Base-by-base conservation (phyloP, 129 eudicot genomes). In the carrot (Daucus carota) region DNA sequence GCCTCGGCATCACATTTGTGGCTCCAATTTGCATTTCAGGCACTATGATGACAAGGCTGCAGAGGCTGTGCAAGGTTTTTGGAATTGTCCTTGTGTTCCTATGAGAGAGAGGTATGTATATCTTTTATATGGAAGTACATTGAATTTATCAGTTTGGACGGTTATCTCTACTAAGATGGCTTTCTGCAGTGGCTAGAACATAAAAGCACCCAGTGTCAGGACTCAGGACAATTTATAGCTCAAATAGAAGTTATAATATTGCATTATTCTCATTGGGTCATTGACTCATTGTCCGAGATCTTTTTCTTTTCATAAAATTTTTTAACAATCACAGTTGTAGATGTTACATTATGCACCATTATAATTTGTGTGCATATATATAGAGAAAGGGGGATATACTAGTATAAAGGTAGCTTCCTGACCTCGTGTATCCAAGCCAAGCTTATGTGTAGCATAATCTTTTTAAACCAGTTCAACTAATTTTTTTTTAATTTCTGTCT, bases 31-130 rank as follows among this genome's bases (percentile, higher is more conserved):
- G 38, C 73, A 45, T 66, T 79, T 72, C 85, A 95, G 99, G 94
- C 97, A 90, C 70, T 90, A 90, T 79, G 96, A 90, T 82, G 96
- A 90, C 80, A 90, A 90, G 72, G 88, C 84, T 68, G 96, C 96
- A 24, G 96, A 90, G 78, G 96, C 88, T 54, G 81, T 74, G 41
- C 96, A 90, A 79, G 96, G 96, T 42, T 90, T 90, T 77, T 90
- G 96, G 99, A 95, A 95, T 82, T 95, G 99, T 78, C 99, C 99
- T n/a, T 95, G 99, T 91, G 97, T 95, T 76, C 99, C 99, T 47
- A 95, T 91, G 99, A 95, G 99, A 79, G 99, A 95, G 86, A 95
- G 99, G 99, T 95, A 80, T 12, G 17, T 48, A 24, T 16, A 32
- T 68, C 16, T 29, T 54, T 33, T 36, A 15, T 43, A 42, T 43